A percentile compares a stretch with the other conserved stretches of the same genome.
These are phyloP conservation scores for Pelargonium nanum DNA, from an alignment of 345 rosid species.

Conservation along the genomic window DNA sequence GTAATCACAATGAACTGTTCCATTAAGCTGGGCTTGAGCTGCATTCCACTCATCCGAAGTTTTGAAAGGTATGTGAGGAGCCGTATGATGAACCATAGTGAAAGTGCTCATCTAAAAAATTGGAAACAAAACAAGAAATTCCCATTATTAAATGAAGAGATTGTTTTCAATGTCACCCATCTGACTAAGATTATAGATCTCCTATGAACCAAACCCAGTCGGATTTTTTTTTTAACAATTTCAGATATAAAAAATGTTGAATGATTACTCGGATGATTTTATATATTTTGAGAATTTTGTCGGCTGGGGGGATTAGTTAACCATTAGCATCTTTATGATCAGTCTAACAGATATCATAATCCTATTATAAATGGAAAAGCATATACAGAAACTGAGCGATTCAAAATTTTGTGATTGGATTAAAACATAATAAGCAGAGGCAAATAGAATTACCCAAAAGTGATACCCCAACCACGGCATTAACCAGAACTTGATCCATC, in stretches of 20 bases:
- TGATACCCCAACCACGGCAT: constrained; percentile 97
- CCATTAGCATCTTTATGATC: too few relatives aligned
- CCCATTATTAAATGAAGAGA: constrained; percentile 1
- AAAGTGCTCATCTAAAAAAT: constrained; percentile 81
- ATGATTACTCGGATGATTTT: too few relatives aligned
- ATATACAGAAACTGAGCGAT: not conserved
- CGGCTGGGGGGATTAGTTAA: too few relatives aligned
- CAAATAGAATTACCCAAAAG: constrained; percentile 58
- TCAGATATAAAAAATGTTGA: too few relatives aligned
- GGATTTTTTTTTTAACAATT: too few relatives aligned
- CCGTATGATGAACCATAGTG: constrained; percentile 97
- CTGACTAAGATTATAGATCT: too few relatives aligned
- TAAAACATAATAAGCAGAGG: not conserved
- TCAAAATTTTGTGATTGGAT: not conserved
- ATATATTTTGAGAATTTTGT: too few relatives aligned
- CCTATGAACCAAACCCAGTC: too few relatives aligned
- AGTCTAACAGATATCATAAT: too few relatives aligned
- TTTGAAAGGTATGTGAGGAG: constrained; percentile 91
- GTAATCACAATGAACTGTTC: constrained; percentile 91
- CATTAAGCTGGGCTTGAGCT: constrained; percentile 81
- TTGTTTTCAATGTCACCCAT: not conserved
- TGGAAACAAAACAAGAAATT: not conserved
- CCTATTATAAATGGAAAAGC: too few relatives aligned
- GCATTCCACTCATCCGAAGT: constrained; percentile 70
- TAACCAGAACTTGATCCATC: constrained; percentile 89